phyloP scores from a whole-genome alignment of 179 eudicot species.

The Corrigiola litoralis region DNA sequence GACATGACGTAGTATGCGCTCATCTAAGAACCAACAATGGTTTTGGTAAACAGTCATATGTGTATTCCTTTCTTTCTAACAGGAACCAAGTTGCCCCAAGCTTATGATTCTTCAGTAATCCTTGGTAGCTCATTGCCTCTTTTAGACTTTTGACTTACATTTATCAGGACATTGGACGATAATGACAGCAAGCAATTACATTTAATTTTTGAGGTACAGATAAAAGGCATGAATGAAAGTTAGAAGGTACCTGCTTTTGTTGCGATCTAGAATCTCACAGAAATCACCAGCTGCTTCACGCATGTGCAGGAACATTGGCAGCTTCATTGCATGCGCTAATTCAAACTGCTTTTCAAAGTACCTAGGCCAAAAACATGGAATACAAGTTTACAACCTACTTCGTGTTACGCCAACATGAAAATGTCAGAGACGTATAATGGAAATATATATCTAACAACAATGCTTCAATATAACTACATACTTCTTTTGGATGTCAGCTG shows the following conservation, averaged over 20 bases:
- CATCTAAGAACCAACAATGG: background rate
- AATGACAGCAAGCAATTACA: background rate
- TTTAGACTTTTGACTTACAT: background rate
- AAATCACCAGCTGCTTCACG: slow-evolving; percentile 96
- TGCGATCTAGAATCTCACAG: slow-evolving; percentile 67
- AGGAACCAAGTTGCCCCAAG: too few relatives aligned
- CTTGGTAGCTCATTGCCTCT: background rate
- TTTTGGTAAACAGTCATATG: background rate
- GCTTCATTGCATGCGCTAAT: slow-evolving; percentile 68
- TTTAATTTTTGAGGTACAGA: background rate
- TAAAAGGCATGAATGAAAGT: background rate
- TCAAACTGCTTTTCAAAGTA: slow-evolving; percentile 96
- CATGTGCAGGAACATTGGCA: slow-evolving; percentile 99
- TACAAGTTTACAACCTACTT: slow-evolving; percentile 1
- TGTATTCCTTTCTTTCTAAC: too few relatives aligned
- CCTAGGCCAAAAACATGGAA: slow-evolving; percentile 33
- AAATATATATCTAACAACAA: background rate
- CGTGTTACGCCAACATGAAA: background rate
- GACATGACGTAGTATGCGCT: too few relatives aligned
- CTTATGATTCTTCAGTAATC: too few relatives aligned
- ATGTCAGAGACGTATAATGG: background rate
- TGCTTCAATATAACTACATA: slow-evolving; percentile 29
- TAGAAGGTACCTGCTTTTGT: slow-evolving; percentile 57
- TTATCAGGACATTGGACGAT: background rate
- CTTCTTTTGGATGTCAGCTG: slow-evolving; percentile 85